These are phyloP conservation scores for Fusarium sp. DNA, from an alignment of 2,329 filamentous ascomycete genomes.

Conservation along the genomic window DNA sequence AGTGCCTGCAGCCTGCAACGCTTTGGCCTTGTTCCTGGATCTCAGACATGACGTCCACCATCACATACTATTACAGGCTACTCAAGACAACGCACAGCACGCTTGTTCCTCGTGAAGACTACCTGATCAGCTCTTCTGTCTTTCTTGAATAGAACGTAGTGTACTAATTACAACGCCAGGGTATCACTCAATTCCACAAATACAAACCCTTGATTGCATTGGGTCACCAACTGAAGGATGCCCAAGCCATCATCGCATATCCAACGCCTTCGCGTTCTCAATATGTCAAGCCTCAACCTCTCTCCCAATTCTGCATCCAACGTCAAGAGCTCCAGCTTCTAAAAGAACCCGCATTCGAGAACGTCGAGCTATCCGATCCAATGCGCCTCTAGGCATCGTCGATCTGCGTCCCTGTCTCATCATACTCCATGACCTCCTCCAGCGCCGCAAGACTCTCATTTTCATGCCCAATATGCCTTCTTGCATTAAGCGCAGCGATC, in stretches of 20 bases:
- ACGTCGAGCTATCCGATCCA: not conserved
- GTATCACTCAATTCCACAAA: not conserved
- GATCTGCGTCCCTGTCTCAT: slow-evolving; percentile 45
- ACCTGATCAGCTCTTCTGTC: not conserved
- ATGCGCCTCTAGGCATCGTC: slow-evolving; percentile 45
- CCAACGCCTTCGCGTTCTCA: not conserved
- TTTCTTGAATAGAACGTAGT: not conserved
- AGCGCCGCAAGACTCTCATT: slow-evolving; percentile 39
- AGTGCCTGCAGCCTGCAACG: not conserved
- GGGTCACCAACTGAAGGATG: not conserved
- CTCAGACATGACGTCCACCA: not conserved
- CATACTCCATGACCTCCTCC: slow-evolving; percentile 45
- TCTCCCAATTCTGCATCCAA: not conserved
- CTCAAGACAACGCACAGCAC: not conserved
- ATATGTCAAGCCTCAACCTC: not conserved
- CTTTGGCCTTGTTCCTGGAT: not conserved
- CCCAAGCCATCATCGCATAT: not conserved
- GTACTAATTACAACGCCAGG: not conserved
- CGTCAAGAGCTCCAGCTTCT: slow-evolving; percentile 12
- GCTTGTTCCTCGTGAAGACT: not conserved
- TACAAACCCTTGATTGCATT: not conserved
- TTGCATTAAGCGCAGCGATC: slow-evolving; percentile 35
- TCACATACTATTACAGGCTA: not conserved
- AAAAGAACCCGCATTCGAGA: slow-evolving; percentile 5
- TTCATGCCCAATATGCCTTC: slow-evolving; percentile 30